phyloP scores from a whole-genome alignment of 306 rosid species.

The Malus sylvestris region DNA sequence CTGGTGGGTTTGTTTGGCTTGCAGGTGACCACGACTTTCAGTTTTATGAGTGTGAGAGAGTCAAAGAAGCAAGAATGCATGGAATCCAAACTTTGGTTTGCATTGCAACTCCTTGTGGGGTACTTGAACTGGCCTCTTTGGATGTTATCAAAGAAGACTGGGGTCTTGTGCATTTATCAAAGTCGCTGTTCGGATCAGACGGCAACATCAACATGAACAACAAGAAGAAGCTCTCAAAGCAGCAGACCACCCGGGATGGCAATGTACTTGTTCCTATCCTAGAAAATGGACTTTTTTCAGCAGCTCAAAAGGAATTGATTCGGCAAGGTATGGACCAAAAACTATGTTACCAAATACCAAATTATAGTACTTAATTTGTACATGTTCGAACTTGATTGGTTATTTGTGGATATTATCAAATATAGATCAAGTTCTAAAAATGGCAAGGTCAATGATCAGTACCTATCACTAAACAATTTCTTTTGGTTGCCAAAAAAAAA shows the following conservation, averaged over 20 bases:
- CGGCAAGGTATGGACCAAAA: not conserved
- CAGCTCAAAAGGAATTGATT: not conserved
- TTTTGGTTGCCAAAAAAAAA: too few relatives aligned
- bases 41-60: conserved; percentile 33
- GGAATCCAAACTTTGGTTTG: conserved; percentile 40
- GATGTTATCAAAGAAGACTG: conserved; percentile 22
- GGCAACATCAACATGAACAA: not conserved
- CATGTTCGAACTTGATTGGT: not conserved
- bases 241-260: not conserved
- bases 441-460: not conserved
- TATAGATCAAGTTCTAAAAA: not conserved
- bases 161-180: conserved; percentile 16
- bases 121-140: conserved; percentile 37
- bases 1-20: conserved; percentile 33
- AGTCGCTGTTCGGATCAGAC: conserved; percentile 21
- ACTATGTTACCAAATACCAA: not conserved
- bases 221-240: not conserved
- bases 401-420: not conserved
- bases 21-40: conserved; percentile 22
- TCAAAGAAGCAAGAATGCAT: conserved; percentile 25
- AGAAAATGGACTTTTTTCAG: not conserved
- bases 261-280: not conserved
- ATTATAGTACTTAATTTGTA: not conserved
- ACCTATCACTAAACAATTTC: not conserved
- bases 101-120: conserved; percentile 27